Base-by-base conservation (phyloP, 331 rosid genomes). In the Dryas integrifolia region DNA sequence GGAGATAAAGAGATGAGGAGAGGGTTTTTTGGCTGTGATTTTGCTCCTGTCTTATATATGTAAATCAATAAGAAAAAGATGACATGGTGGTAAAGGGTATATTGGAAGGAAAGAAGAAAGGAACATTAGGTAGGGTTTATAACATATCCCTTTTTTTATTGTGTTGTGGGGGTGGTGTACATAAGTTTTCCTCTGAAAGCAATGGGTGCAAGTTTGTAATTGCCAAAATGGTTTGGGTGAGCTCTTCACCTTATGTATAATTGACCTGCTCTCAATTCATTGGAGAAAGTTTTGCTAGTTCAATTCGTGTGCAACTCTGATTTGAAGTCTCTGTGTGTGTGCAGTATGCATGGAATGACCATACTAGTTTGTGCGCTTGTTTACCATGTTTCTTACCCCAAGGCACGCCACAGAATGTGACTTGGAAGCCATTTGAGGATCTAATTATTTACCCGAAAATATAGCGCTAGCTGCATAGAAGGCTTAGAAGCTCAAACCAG, bases 11-110 rank as follows among this genome's bases (percentile, higher is more conserved):
- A 60, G 81, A 60, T 45, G 73, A 69, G 53, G 79, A 79, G 73
- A 84, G 80, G 81, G 41, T 67, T 77, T 78, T 87, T 82, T 81
- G 81, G 85, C 77, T 84, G 86, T 84, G 83, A 79, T 86, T 88
- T 86, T 75, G 82, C 72, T 89, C 85, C 70, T 76, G 72, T 86
- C 79, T 77, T 81, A 43, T 61, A 76, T 86, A 88, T 92, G 86
- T 83, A 92, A 86, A 92, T 82, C 89, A 89, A 88, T 86, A 88
- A 81, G 57, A 35, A 64, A 65, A 62, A 50, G 15, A 72, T 58
- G 83, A 75, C 82, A 86, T 64, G 88, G 85, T 69, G 82, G 80
- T 82, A 72, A 82, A 63, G 87, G 77, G 79, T 82, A 81, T 79
- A 79, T 80, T 77, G 73, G 80, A 56, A 69, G 76, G 30, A 60